Percentiles rank a stretch among this genome's conserved stretches.
Conservation (phyloP, 2,329 filamentous ascomycete genomes). For the Aspergillus pseudonomiae region DNA sequence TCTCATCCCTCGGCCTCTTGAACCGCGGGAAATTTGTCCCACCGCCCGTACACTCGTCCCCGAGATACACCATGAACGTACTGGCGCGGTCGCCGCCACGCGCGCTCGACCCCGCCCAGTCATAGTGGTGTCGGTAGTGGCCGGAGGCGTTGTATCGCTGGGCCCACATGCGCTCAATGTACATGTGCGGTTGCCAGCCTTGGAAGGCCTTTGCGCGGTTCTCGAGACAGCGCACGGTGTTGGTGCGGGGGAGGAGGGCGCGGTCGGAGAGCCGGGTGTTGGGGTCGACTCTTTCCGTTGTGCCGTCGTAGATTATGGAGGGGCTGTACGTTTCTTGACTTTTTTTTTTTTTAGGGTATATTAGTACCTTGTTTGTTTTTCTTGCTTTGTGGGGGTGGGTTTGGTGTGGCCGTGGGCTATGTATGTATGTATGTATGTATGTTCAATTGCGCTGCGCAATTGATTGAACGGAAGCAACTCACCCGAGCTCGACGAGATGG, state of each 20-base stretch:
- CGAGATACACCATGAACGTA: slow-evolving; percentile 66
- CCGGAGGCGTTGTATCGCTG: slow-evolving; percentile 62
- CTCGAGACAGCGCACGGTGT: slow-evolving; percentile 61
- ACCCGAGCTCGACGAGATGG: slow-evolving; percentile 59
- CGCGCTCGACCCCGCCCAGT: slow-evolving; percentile 54
- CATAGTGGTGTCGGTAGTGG: slow-evolving; percentile 63
- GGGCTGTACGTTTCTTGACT: slow-evolving; percentile 51
- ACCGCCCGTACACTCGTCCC: slow-evolving; percentile 57
- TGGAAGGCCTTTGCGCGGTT: slow-evolving; percentile 61
- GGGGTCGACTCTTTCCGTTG: slow-evolving; percentile 51
- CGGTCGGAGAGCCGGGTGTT: slow-evolving; percentile 57
- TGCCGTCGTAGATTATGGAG: slow-evolving; percentile 58
- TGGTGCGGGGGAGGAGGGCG: slow-evolving; percentile 50
- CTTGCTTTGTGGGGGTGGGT: neutral
- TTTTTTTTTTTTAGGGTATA: neutral
- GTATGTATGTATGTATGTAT: neutral
- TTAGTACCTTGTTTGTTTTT: neutral
- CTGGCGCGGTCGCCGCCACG: slow-evolving; percentile 51
- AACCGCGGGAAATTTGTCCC: slow-evolving; percentile 64
- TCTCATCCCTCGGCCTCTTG: slow-evolving; percentile 42
- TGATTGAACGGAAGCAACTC: neutral
- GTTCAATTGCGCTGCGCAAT: neutral
- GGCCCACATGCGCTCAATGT: slow-evolving; percentile 63
- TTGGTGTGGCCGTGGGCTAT: neutral
- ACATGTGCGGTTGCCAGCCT: slow-evolving; percentile 61